Conservation (phyloP, 225 moss, liverwort and hornwort genomes). For the Bryoerythrophyllum caledonicum region DNA sequence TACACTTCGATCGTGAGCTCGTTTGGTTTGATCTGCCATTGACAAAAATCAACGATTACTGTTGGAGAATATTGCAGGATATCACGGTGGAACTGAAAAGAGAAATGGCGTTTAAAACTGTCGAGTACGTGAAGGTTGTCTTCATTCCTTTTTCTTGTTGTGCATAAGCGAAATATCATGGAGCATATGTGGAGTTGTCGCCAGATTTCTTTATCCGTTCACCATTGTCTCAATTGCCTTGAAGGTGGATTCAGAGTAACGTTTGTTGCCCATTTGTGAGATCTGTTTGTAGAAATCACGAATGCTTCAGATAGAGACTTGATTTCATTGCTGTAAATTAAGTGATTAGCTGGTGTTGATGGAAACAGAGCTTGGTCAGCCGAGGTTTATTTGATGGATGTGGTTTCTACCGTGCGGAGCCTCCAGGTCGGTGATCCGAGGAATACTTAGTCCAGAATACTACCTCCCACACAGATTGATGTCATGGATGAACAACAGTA, state of each 20-base stretch:
- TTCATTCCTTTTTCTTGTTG: constrained; percentile 5
- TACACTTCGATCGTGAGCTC: no score
- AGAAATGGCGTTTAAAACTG: constrained; percentile 56
- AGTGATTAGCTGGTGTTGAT: constrained; percentile 22
- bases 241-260: not conserved
- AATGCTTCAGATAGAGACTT: not conserved
- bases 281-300: not conserved
- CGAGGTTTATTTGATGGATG: constrained; percentile 70
- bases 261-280: not conserved
- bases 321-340: not conserved
- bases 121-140: constrained; percentile 64
- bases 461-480: no score
- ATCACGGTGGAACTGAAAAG: constrained; percentile 64
- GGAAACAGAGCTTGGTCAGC: constrained; percentile 64
- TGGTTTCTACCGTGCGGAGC: constrained; percentile 76
- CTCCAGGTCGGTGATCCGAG: constrained; percentile 34
- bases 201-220: not conserved
- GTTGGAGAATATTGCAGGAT: constrained; percentile 46
- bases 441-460: no score
- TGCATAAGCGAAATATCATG: not conserved
- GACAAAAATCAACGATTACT: not conserved
- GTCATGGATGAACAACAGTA: no score
- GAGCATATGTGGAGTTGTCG: not conserved
- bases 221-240: not conserved
- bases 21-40: not conserved